These are phyloP conservation scores for Anthoceros angustus DNA, from an alignment of 225 moss, liverwort and hornwort species.

Conservation along the genomic window DNA sequence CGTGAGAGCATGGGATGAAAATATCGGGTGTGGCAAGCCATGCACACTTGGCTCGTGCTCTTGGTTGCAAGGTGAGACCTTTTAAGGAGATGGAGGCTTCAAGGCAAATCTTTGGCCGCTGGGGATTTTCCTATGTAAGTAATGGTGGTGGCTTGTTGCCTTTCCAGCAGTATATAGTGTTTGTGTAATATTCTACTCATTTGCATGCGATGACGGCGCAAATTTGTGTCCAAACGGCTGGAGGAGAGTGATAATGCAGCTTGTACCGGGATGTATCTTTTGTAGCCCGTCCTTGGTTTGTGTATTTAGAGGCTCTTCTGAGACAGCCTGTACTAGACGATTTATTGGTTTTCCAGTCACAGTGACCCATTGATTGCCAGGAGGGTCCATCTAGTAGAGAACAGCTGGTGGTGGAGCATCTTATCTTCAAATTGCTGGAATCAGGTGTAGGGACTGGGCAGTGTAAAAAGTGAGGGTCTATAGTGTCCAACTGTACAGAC, in stretches of 20 bases:
- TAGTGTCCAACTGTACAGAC: slow-evolving; percentile 98
- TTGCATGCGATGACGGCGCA: slow-evolving; percentile 53
- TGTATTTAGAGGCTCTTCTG: slow-evolving; percentile 49
- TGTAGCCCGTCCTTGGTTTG: slow-evolving; percentile 33
- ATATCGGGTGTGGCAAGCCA: slow-evolving; percentile 4
- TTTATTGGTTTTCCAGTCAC: slow-evolving; percentile 22
- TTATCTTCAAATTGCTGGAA: slow-evolving; percentile 58
- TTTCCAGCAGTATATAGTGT: slow-evolving; percentile 81
- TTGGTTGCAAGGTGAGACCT: neutral
- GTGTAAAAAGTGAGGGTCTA: slow-evolving; percentile 88
- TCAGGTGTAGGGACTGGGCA: slow-evolving; percentile 73
- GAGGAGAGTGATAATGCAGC: slow-evolving; percentile 34
- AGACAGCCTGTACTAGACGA: slow-evolving; percentile 33
- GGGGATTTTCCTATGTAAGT: slow-evolving; percentile 14
- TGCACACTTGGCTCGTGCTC: neutral
- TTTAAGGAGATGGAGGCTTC: neutral
- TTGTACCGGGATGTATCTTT: slow-evolving; percentile 62
- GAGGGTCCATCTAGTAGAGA: slow-evolving; percentile 34
- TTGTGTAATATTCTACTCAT: slow-evolving; percentile 60
- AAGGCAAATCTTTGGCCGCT: slow-evolving; percentile 8
- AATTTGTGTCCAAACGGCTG: slow-evolving; percentile 18
- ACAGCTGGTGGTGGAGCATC: slow-evolving; percentile 29
- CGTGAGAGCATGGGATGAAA: slow-evolving; percentile 9
- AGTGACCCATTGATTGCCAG: slow-evolving; percentile 19
- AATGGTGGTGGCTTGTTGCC: slow-evolving; percentile 11